A percentile compares a stretch with the other conserved stretches of the same genome.
phyloP scores from a whole-genome alignment of 805 yeast genomes.

The Candida railenensis region DNA sequence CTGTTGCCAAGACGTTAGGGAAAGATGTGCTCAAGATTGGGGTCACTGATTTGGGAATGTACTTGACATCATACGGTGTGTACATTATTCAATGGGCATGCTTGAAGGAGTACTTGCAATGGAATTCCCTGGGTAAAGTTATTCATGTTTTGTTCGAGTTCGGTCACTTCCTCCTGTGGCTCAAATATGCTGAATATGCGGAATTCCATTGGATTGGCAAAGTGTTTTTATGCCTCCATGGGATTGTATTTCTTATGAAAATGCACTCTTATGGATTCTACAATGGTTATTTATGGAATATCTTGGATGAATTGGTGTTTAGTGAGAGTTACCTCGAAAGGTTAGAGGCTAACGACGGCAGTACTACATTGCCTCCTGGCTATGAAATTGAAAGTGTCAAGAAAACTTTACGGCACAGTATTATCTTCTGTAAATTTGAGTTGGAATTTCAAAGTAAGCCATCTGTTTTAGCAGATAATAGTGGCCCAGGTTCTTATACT shows the following conservation, averaged over 20 bases:
- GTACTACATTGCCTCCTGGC: constrained; percentile 16
- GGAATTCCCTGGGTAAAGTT: constrained; percentile 67
- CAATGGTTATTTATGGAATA: constrained; percentile 84
- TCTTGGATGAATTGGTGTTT: constrained; percentile 51
- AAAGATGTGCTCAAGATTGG: constrained; percentile 68
- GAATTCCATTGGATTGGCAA: constrained; percentile 87
- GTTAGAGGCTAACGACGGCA: constrained; percentile 22
- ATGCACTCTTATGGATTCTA: constrained; percentile 91
- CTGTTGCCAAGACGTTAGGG: constrained; percentile 56
- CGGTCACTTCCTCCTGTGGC: constrained; percentile 49
- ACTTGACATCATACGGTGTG: constrained; percentile 60
- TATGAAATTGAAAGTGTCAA: constrained; percentile 23
- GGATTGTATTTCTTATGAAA: constrained; percentile 88
- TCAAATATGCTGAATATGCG: constrained; percentile 50
- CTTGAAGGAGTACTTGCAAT: constrained; percentile 43
- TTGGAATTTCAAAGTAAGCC: constrained; percentile 53
- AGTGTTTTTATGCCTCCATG: constrained; percentile 80
- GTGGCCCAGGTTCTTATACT: background rate
- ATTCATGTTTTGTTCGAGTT: constrained; percentile 59
- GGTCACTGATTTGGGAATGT: constrained; percentile 73
- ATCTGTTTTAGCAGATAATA: constrained; percentile 15
- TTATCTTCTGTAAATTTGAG: constrained; percentile 73
- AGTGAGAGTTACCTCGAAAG: constrained; percentile 46
- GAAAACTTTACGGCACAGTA: constrained; percentile 43
- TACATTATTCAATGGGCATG: constrained; percentile 59